Percentiles rank a stretch among this genome's conserved stretches.
phyloP scores from a whole-genome alignment of 2,329 filamentous ascomycete genomes.

The Ophiostoma angusticollis region DNA sequence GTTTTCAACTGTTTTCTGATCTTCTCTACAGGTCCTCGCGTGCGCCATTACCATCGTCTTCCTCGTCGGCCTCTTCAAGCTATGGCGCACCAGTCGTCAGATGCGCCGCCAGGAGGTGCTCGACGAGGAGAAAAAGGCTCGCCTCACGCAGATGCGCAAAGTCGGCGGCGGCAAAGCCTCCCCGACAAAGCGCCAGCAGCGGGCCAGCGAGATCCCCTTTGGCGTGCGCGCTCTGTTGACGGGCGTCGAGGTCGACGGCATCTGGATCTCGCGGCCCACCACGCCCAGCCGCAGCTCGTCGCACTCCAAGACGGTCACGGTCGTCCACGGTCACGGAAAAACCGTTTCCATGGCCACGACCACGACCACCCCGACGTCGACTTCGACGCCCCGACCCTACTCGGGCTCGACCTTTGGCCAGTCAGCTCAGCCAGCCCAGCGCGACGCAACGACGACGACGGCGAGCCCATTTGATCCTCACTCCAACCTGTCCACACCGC shows the following conservation, averaged over 20 bases:
- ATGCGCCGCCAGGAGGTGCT: slow-evolving; percentile 47
- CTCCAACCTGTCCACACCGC: slow-evolving; percentile 9
- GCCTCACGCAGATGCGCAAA: slow-evolving; percentile 39
- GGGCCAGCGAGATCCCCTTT: slow-evolving; percentile 58
- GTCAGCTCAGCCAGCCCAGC: background rate
- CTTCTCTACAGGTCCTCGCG: slow-evolving; percentile 48
- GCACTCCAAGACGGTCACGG: slow-evolving; percentile 11
- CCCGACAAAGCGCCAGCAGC: slow-evolving; percentile 18
- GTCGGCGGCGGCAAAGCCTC: slow-evolving; percentile 36
- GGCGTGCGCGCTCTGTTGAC: slow-evolving; percentile 75
- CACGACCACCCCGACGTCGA: background rate
- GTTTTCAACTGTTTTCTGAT: background rate
- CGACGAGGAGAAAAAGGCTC: slow-evolving; percentile 51
- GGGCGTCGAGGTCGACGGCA: slow-evolving; percentile 72
- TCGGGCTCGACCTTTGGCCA: slow-evolving; percentile 5
- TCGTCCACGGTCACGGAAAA: background rate
- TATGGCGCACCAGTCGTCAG: slow-evolving; percentile 46
- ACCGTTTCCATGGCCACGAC: background rate
- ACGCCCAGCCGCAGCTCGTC: slow-evolving; percentile 22
- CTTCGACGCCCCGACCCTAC: background rate
- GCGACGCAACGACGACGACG: slow-evolving; percentile 5
- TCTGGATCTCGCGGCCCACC: slow-evolving; percentile 54
- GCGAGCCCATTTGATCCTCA: slow-evolving; percentile 3
- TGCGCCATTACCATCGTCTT: slow-evolving; percentile 60
- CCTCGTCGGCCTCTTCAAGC: slow-evolving; percentile 51